Conservation (phyloP, 2,329 filamentous ascomycete species). For the Aureobasidium mangrovei region DNA sequence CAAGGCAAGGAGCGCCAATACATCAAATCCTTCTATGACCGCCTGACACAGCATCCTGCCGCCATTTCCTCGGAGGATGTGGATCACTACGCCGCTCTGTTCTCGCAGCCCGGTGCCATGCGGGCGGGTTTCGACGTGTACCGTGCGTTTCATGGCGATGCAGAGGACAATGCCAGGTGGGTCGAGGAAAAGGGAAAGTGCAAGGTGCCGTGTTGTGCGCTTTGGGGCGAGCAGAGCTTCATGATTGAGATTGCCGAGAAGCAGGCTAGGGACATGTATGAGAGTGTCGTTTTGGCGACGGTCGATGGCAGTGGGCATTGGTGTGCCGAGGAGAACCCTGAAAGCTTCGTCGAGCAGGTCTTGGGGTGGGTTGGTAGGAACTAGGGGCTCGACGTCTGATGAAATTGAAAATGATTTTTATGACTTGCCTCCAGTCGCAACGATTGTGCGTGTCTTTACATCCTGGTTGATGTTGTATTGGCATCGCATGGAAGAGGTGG, state of each 20-base stretch:
- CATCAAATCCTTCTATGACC: conserved; percentile 37
- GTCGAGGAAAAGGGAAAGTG: conserved; percentile 26
- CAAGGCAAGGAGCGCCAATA: conserved; percentile 34
- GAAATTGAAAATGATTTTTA: too few species aligned
- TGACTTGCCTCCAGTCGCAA: too few species aligned
- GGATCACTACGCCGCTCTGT: conserved; percentile 31
- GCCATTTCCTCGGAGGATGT: conserved; percentile 31
- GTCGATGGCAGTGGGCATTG: conserved; percentile 29
- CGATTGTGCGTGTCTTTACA: too few species aligned
- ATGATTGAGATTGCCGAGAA: conserved; percentile 21
- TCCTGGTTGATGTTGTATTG: too few species aligned
- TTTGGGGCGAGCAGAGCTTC: conserved; percentile 26
- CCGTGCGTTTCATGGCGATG: conserved; percentile 28
- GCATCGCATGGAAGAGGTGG: too few species aligned
- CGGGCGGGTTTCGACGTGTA: conserved; percentile 29
- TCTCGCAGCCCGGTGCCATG: conserved; percentile 29
- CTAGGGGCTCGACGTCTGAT: background rate
- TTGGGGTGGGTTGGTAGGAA: conserved; percentile 24
- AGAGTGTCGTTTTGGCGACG: conserved; percentile 18
- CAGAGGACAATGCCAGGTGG: conserved; percentile 25
- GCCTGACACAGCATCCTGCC: conserved; percentile 29
- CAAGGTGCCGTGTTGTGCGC: conserved; percentile 23
- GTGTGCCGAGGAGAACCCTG: conserved; percentile 33
- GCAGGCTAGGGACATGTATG: conserved; percentile 28
- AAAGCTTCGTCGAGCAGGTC: conserved; percentile 28